A percentile compares a stretch with the other conserved stretches of the same genome.
These are phyloP conservation scores for Oryza coarctata DNA, from an alignment of 176 grass and related monocot species.

Conservation along the genomic window DNA sequence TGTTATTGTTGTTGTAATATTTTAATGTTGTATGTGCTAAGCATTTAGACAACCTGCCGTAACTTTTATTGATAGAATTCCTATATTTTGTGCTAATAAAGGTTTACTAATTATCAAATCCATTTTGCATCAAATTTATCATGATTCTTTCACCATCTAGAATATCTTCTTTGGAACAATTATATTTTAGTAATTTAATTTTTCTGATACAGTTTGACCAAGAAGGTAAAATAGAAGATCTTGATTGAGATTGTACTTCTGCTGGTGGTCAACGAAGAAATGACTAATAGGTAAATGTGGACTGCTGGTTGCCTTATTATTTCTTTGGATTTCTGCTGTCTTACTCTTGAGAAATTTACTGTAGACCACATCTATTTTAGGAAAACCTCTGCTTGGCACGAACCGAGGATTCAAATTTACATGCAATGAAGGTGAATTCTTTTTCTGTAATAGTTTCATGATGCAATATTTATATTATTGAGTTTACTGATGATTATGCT, in stretches of 20 bases:
- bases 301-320: no score
- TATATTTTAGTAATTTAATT: neutral
- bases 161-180: neutral
- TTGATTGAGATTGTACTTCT: no score
- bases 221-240: no score
- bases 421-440: slow-evolving; percentile 68
- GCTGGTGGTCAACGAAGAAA: no score
- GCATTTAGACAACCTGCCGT: slow-evolving; percentile 2
- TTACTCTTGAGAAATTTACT: no score
- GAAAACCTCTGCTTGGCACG: slow-evolving; percentile 80
- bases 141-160: slow-evolving; percentile 16
- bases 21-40: no score
- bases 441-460: slow-evolving; percentile 4
- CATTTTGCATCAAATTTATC: neutral
- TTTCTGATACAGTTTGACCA: no score
- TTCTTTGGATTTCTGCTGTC: no score
- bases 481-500: slow-evolving; percentile 34
- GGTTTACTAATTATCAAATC: neutral
- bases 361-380: no score
- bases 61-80: neutral
- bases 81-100: neutral
- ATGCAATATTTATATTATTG: slow-evolving; percentile 18
- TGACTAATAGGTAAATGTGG: no score
- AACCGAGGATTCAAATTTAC: slow-evolving; percentile 64
- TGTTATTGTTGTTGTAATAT: no score